A percentile compares a stretch with the other conserved stretches of the same genome.
These are phyloP conservation scores for Phytophthora pinifolia DNA, from an alignment of 352 stramenopile genomes.

Conservation along the genomic window DNA sequence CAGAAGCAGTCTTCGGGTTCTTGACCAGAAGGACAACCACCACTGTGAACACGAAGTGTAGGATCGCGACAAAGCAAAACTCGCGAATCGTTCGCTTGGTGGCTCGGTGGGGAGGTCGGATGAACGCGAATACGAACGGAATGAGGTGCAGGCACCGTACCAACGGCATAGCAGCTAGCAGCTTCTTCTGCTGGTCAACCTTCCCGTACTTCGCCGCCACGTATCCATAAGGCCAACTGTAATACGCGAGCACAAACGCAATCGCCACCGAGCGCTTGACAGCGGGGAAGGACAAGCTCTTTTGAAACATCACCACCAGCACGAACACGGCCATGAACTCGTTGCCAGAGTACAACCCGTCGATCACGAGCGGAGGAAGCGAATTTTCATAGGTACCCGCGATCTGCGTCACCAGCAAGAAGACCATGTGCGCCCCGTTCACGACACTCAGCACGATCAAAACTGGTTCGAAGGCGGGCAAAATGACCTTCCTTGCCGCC, in stretches of 20 bases:
- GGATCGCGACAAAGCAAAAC: slow-evolving; percentile 25
- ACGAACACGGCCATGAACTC: slow-evolving; percentile 41
- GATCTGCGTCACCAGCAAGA: slow-evolving; percentile 12
- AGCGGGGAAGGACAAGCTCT: slow-evolving; percentile 45
- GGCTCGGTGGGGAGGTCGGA: slow-evolving; percentile 33
- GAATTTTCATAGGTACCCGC: too few species aligned
- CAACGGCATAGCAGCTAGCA: too few species aligned
- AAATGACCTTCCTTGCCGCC: slow-evolving; percentile 40
- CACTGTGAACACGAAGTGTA: slow-evolving; percentile 20
- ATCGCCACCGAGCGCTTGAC: slow-evolving; percentile 28
- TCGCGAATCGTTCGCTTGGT: slow-evolving; percentile 34
- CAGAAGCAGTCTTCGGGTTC: slow-evolving; percentile 18
- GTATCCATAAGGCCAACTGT: slow-evolving; percentile 29
- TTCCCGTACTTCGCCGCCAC: slow-evolving; percentile 11
- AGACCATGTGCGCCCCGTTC: slow-evolving; percentile 33
- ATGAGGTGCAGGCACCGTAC: slow-evolving; percentile 17
- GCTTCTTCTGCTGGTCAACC: not conserved
- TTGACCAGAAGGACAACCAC: slow-evolving; percentile 23
- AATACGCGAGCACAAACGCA: slow-evolving; percentile 28
- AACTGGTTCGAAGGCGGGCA: slow-evolving; percentile 47
- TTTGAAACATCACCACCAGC: slow-evolving; percentile 45
- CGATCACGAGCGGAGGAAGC: slow-evolving; percentile 19
- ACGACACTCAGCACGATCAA: slow-evolving; percentile 32
- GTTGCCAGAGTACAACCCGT: slow-evolving; percentile 34
- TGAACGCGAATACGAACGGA: slow-evolving; percentile 36